Evolutionary conservation across 1,139 yeast genomes (phyloP), one percentile per base, ranked within the genome.

Genomic region (Pichia sp.): DNA sequence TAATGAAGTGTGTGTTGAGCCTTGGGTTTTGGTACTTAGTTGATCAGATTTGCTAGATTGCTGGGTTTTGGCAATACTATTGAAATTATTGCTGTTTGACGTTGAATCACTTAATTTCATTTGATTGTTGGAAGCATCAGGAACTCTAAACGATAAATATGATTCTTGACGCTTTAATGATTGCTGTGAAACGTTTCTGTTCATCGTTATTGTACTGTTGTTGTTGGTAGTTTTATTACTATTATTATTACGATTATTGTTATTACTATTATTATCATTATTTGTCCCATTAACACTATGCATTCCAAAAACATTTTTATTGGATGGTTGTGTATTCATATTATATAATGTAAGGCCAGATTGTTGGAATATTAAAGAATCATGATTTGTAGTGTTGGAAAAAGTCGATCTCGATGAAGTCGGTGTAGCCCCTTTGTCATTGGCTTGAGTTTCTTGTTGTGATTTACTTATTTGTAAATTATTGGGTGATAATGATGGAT

Each of bases 331-430:
- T 7, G 48, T 22, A 38, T 38, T 48, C 34, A 54, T 32, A 30
- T 46, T 40, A 24, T 43, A 46, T 9, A 57, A 39, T 25, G 58
- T 59, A 2, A 58, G 40, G 12, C 53, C 60, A 3, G 61, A 57
- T 27, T 55, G 60, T 22, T 56, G 58, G 35, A 58, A 59, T 16
- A 58, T 55, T 41, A 57, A 41, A 1, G 62, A 59, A 7, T 55
- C 55, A 23, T 41, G 44, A 20, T 39, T 47, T 29, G 40, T 39
- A 1, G 29, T 27, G 7, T 25, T 22, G 13, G 51, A 43, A 7
- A 34, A 4, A 2, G n/a, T 43, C 4, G 53, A 52, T 25, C 47
- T 42, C 3, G 43, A n/a, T 2, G 48, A 35, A 12, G 18, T 30
- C 3, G 42, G 15, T 5, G 43, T 47, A 5, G 43, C 23, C 12